A percentile compares a stretch with the other conserved stretches of the same genome.
Evolutionary conservation across 352 stramenopile species (phyloP).

Genomic region (Phytophthora cajani): DNA sequence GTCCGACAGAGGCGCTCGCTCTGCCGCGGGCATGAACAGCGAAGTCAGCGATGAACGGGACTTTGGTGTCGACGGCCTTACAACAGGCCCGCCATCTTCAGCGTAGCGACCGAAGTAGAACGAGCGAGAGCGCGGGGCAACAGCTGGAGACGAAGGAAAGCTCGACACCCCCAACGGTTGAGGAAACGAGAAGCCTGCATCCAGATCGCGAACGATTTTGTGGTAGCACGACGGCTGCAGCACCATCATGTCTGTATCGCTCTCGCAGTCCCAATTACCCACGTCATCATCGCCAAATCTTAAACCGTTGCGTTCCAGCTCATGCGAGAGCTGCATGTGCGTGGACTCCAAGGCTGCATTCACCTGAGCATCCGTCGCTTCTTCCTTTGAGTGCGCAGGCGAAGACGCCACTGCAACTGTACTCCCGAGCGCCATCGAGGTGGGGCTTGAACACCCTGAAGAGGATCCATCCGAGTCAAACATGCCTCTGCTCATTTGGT

Average conservation of each 20-base stretch:
- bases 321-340: slow-evolving; percentile 18
- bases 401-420: slow-evolving; percentile 43
- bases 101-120: slow-evolving; percentile 20
- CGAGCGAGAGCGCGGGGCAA: slow-evolving; percentile 28
- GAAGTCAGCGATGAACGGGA: slow-evolving; percentile 43
- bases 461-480: slow-evolving; percentile 38
- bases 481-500: slow-evolving; percentile 10
- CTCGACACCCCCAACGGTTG: slow-evolving; percentile 42
- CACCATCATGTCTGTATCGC: slow-evolving; percentile 22
- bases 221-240: slow-evolving; percentile 43
- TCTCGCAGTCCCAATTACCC: slow-evolving; percentile 31
- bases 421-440: slow-evolving; percentile 36
- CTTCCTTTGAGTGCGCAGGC: slow-evolving; percentile 26
- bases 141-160: slow-evolving; percentile 27
- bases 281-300: slow-evolving; percentile 16
- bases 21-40: slow-evolving; percentile 39
- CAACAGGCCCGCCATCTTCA: slow-evolving; percentile 14
- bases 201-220: slow-evolving; percentile 64
- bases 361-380: slow-evolving; percentile 34
- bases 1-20: slow-evolving; percentile 35
- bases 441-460: slow-evolving; percentile 31
- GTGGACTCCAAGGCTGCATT: slow-evolving; percentile 36
- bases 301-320: slow-evolving; percentile 24
- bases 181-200: slow-evolving; percentile 63
- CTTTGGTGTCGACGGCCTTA: slow-evolving; percentile 27